These are phyloP conservation scores for Tetrapisispora fleetii DNA, from an alignment of 805 yeast genomes.

Conservation along the genomic window DNA sequence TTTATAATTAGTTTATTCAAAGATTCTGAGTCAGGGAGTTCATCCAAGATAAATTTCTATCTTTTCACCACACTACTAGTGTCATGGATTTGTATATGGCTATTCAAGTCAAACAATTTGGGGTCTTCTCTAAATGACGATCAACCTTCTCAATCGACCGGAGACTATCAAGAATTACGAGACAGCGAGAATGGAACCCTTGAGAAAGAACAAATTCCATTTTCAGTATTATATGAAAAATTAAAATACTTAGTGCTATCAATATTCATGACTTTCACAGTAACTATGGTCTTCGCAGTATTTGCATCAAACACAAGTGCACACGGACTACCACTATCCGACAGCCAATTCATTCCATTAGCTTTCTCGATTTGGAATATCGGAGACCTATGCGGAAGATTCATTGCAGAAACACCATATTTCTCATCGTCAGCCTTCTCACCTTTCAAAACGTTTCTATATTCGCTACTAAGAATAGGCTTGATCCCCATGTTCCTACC, in stretches of 20 bases:
- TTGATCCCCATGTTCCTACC: constrained; percentile 66
- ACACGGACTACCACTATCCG: constrained; percentile 24
- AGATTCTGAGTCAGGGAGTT: constrained; percentile 13
- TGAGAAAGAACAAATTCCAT: constrained; percentile 42
- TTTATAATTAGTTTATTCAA: constrained; percentile 39
- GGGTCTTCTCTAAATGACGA: constrained; percentile 7
- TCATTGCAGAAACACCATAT: constrained; percentile 41
- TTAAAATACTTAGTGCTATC: constrained; percentile 55
- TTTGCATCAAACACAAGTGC: constrained; percentile 68
- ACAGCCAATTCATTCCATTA: constrained; percentile 55
- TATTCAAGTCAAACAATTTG: constrained; percentile 20
- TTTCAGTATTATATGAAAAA: constrained; percentile 48
- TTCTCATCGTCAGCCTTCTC: constrained; percentile 16
- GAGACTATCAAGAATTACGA: background rate
- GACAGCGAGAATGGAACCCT: constrained; percentile 7
- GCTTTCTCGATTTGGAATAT: constrained; percentile 79
- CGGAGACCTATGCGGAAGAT: constrained; percentile 78
- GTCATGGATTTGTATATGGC: constrained; percentile 15
- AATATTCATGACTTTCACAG: constrained; percentile 61
- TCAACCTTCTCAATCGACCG: background rate
- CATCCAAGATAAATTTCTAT: constrained; percentile 27
- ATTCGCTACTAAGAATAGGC: constrained; percentile 44
- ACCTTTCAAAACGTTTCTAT: constrained; percentile 35
- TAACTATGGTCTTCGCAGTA: constrained; percentile 75
- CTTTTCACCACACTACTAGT: constrained; percentile 29